These are phyloP conservation scores for Kregervanrija fluxuum DNA, from an alignment of 805 yeast species.

Conservation along the genomic window DNA sequence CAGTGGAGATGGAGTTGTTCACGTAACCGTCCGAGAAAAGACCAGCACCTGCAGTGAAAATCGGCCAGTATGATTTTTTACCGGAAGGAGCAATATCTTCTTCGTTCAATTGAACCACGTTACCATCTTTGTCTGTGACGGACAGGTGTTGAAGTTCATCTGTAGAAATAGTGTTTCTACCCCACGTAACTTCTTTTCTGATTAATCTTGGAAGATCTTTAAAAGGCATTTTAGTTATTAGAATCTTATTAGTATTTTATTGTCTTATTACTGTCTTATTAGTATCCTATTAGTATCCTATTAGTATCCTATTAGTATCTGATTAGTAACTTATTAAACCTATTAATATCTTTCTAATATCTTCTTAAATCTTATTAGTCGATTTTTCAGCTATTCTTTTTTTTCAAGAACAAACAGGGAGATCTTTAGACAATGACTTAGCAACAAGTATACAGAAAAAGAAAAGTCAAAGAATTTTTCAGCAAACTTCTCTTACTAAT, in stretches of 20 bases:
- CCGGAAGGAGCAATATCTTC: constrained; percentile 19
- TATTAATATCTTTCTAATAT: too few species aligned
- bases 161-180: constrained; percentile 12
- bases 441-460: too few species aligned
- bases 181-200: constrained; percentile 23
- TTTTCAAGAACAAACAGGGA: too few species aligned
- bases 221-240: constrained; percentile 8
- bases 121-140: constrained; percentile 17
- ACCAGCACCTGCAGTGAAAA: constrained; percentile 85
- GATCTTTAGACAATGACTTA: too few species aligned
- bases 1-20: constrained; percentile 77
- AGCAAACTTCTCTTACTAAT: too few species aligned
- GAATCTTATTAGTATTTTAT: background rate
- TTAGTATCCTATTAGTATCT: too few species aligned
- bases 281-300: too few species aligned
- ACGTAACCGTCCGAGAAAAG: constrained; percentile 90
- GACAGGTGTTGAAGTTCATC: constrained; percentile 16
- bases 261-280: too few species aligned
- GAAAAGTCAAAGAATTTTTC: too few species aligned
- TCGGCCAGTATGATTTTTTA: constrained; percentile 44
- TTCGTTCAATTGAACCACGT: constrained; percentile 16
- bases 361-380: too few species aligned
- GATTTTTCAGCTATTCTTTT: too few species aligned
- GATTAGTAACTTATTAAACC: too few species aligned
- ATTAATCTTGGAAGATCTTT: constrained; percentile 8